phyloP scores from a whole-genome alignment of 495 filamentous ascomycete genomes.

The Chaetomium cochliodes region DNA sequence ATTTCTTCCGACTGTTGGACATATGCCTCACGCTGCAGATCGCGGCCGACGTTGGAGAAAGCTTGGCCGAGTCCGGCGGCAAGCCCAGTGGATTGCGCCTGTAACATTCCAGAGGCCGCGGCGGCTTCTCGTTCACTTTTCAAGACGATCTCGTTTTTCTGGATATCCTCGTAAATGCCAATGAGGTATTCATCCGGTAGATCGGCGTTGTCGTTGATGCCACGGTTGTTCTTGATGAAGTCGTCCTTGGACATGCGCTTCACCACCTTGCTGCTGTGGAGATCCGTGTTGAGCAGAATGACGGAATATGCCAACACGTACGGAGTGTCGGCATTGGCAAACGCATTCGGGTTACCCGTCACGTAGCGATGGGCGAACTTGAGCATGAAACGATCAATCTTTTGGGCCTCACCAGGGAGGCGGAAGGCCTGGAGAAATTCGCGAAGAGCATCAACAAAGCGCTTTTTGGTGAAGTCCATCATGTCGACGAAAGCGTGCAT shows the following conservation, averaged over 20 bases:
- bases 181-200: slow-evolving; percentile 88
- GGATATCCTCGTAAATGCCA: slow-evolving; percentile 90
- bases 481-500: slow-evolving; percentile 97
- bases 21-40: slow-evolving; percentile 89
- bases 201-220: slow-evolving; percentile 96
- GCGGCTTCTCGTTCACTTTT: slow-evolving; percentile 86
- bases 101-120: slow-evolving; percentile 63
- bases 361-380: slow-evolving; percentile 98
- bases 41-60: slow-evolving; percentile 83
- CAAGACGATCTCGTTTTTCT: slow-evolving; percentile 87
- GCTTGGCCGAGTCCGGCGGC: slow-evolving; percentile 87
- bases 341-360: slow-evolving; percentile 91
- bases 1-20: slow-evolving; percentile 95
- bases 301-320: slow-evolving; percentile 96
- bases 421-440: slow-evolving; percentile 94
- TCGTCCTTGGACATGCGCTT: slow-evolving; percentile 91
- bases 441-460: slow-evolving; percentile 89
- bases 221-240: slow-evolving; percentile 97
- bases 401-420: slow-evolving; percentile 93
- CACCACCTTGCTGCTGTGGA: slow-evolving; percentile 85
- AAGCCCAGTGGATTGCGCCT: slow-evolving; percentile 63
- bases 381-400: slow-evolving; percentile 99
- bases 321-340: slow-evolving; percentile 96
- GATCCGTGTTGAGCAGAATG: slow-evolving; percentile 94
- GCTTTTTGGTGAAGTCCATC: slow-evolving; percentile 92